Conservation (phyloP, 2,329 filamentous ascomycete species). For the Fusarium burgessii region DNA sequence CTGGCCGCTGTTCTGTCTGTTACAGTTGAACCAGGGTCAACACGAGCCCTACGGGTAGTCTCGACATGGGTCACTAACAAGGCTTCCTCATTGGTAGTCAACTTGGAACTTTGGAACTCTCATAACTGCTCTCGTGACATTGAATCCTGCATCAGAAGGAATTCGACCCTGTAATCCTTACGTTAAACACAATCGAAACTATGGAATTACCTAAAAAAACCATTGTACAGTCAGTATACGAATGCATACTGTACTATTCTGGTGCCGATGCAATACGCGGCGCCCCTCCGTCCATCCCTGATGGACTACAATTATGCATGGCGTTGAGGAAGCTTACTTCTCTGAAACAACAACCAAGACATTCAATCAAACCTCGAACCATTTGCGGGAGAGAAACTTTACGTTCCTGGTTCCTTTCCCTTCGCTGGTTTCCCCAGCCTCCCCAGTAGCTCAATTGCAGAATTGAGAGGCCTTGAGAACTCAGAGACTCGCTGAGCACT, state of each 20-base stretch:
- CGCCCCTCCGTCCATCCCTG: not conserved
- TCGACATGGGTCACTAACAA: not conserved
- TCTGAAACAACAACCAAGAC: constrained; percentile 16
- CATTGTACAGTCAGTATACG: not conserved
- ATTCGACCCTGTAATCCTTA: not conserved
- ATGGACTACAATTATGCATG: not conserved
- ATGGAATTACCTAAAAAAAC: not conserved
- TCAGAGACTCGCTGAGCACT: not conserved
- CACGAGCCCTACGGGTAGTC: constrained; percentile 12
- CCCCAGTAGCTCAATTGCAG: not conserved
- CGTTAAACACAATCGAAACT: not conserved
- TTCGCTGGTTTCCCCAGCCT: not conserved
- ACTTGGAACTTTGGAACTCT: not conserved
- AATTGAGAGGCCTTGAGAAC: not conserved
- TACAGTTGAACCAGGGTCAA: constrained; percentile 8
- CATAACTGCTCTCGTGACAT: constrained; percentile 3
- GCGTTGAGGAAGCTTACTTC: not conserved
- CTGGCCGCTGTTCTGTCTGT: not conserved
- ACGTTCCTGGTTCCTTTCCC: not conserved
- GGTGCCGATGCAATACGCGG: not conserved
- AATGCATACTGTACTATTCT: not conserved
- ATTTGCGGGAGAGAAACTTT: constrained; percentile 13
- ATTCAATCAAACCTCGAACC: constrained; percentile 2
- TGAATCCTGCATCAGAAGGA: not conserved
- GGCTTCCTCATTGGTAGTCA: constrained; percentile 6